A percentile compares a stretch with the other conserved stretches of the same genome.
Conservation (phyloP, 192 early-diverging fungal genomes). For the Coemansia sp. region DNA sequence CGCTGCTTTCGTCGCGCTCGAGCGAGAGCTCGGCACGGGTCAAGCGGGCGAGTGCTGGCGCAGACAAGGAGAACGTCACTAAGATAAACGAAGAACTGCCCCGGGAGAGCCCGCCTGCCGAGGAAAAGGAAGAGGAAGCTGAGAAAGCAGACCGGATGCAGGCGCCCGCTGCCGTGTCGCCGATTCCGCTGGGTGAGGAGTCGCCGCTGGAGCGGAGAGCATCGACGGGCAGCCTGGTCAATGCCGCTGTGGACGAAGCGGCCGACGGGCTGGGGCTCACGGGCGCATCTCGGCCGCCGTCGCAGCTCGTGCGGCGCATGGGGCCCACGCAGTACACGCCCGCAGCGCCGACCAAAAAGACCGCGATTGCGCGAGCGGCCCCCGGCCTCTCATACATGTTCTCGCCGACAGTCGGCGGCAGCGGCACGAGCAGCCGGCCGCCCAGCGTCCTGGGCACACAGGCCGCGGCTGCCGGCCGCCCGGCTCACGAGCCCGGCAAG, state of each 20-base stretch:
- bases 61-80: too few species aligned
- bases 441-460: constrained; percentile 35
- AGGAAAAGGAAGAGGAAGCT: too few species aligned
- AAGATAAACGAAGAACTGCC: too few species aligned
- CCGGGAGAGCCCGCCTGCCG: too few species aligned
- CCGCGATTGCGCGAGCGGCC: constrained; percentile 39
- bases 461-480: too few species aligned
- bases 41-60: not conserved
- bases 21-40: constrained; percentile 16
- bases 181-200: too few species aligned
- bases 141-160: too few species aligned
- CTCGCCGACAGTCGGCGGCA: constrained; percentile 29
- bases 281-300: constrained; percentile 11
- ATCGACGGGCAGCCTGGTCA: constrained; percentile 13
- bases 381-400: constrained; percentile 53
- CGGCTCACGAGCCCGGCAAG: too few species aligned
- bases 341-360: constrained; percentile 17
- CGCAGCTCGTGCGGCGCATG: constrained; percentile 23
- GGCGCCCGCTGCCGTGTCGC: too few species aligned
- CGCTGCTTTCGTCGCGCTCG: constrained; percentile 7
- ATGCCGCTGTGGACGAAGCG: constrained; percentile 12
- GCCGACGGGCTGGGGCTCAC: constrained; percentile 14
- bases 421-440: constrained; percentile 25
- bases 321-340: constrained; percentile 47
- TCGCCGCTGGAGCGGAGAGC: not conserved